These are phyloP conservation scores for Colletotrichum brevisporum DNA, from an alignment of 2,329 filamentous ascomycete genomes.

Conservation along the genomic window DNA sequence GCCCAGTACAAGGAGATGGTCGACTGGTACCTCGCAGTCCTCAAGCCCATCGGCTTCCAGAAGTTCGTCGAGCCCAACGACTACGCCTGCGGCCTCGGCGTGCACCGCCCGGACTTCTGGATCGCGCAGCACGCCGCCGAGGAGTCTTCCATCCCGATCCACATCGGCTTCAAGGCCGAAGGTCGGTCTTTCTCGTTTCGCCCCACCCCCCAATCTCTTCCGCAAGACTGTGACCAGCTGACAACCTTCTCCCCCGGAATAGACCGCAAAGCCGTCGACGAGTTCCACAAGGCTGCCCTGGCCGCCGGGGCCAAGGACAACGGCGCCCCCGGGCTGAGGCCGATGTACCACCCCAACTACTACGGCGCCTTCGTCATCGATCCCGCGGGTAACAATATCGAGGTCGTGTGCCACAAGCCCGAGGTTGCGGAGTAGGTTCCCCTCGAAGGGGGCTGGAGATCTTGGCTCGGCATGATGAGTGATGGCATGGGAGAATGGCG, in stretches of 20 bases:
- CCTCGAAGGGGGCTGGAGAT: too few relatives aligned
- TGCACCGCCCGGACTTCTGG: constrained; percentile 50
- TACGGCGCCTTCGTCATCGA: constrained; percentile 67
- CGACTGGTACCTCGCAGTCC: constrained; percentile 52
- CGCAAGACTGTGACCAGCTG: not conserved
- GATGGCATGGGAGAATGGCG: not conserved
- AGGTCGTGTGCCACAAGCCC: constrained; percentile 54
- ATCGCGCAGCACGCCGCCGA: constrained; percentile 39
- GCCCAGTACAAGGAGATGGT: constrained; percentile 48
- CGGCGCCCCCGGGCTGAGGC: constrained; percentile 60
- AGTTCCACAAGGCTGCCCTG: constrained; percentile 58
- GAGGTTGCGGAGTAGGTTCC: constrained; percentile 21
- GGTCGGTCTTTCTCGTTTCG: too few relatives aligned
- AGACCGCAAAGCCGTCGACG: constrained; percentile 60
- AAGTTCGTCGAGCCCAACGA: constrained; percentile 47
- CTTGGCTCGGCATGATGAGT: not conserved
- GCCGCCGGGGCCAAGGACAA: constrained; percentile 62
- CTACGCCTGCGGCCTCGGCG: constrained; percentile 50
- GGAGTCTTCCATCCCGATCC: constrained; percentile 42
- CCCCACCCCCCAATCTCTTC: not conserved
- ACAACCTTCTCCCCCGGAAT: not conserved
- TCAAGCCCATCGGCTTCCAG: constrained; percentile 54
- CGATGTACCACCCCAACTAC: constrained; percentile 61
- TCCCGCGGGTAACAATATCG: constrained; percentile 67
- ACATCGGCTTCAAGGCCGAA: constrained; percentile 51